These are phyloP conservation scores for Tetracladium maxilliforme DNA, from an alignment of 2,329 filamentous ascomycete species.

Conservation along the genomic window DNA sequence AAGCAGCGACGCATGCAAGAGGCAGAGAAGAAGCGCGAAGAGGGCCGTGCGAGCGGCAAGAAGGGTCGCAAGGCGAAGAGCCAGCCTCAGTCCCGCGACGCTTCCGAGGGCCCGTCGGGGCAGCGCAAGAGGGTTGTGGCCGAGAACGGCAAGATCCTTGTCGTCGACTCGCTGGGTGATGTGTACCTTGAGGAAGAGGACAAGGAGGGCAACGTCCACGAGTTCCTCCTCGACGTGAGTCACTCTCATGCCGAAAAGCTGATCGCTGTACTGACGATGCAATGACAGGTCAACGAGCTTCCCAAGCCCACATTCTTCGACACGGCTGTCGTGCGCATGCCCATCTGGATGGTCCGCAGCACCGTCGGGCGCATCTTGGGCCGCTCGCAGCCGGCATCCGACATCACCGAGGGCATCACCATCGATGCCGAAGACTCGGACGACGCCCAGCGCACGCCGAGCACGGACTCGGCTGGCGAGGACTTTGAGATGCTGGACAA, in stretches of 20 bases:
- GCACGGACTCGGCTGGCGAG: slow-evolving; percentile 40
- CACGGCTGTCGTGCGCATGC: slow-evolving; percentile 70
- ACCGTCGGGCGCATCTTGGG: slow-evolving; percentile 33
- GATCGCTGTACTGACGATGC: slow-evolving; percentile 5
- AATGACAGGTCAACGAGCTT: slow-evolving; percentile 61
- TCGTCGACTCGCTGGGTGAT: slow-evolving; percentile 83
- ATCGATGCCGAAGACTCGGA: slow-evolving; percentile 20
- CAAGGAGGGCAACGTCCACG: slow-evolving; percentile 68
- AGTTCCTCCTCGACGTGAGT: slow-evolving; percentile 80
- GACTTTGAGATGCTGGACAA: slow-evolving; percentile 51
- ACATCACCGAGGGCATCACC: slow-evolving; percentile 14
- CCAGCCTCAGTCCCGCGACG: slow-evolving; percentile 16
- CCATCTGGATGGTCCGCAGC: slow-evolving; percentile 53
- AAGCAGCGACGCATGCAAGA: slow-evolving; percentile 82
- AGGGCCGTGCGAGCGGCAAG: slow-evolving; percentile 39
- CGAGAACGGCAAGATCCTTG: slow-evolving; percentile 87
- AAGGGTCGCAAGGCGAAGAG: slow-evolving; percentile 30
- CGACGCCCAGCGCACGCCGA: slow-evolving; percentile 32
- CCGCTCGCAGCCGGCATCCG: no score
- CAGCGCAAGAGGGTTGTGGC: slow-evolving; percentile 78
- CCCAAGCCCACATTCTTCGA: slow-evolving; percentile 61
- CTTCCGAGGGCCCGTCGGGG: slow-evolving; percentile 51
- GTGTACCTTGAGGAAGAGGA: slow-evolving; percentile 91
- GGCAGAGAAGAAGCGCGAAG: slow-evolving; percentile 61
- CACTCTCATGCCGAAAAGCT: slow-evolving; percentile 8